Percentiles rank a stretch among this genome's conserved stretches.
Evolutionary conservation across 2,329 filamentous ascomycete genomes (phyloP).

Genomic region (Ophiosphaerella narmari): DNA sequence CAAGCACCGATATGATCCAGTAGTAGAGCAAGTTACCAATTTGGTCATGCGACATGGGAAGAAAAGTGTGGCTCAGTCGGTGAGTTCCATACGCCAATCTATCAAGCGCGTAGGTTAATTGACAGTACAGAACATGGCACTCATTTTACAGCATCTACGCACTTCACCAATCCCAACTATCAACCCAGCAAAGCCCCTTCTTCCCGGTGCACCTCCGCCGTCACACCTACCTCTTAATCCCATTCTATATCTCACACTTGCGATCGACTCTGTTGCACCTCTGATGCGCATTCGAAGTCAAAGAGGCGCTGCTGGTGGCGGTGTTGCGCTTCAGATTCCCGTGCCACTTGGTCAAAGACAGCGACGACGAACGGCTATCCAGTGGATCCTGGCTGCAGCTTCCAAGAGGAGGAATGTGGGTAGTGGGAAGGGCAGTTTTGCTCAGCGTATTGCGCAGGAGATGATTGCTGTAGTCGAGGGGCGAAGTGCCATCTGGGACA

Average conservation of each 20-base stretch:
- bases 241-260: conserved; percentile 83
- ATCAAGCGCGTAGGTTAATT: not conserved
- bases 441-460: conserved; percentile 81
- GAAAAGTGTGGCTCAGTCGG: conserved; percentile 84
- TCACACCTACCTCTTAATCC: conserved; percentile 86
- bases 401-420: conserved; percentile 75
- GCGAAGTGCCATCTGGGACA: conserved; percentile 81
- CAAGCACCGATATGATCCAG: conserved; percentile 81
- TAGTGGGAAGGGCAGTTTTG: conserved; percentile 73
- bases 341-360: conserved; percentile 75
- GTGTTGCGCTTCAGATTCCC: conserved; percentile 80
- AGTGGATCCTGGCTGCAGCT: conserved; percentile 88
- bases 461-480: conserved; percentile 87
- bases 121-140: conserved; percentile 72
- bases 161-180: conserved; percentile 79
- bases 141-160: conserved; percentile 81
- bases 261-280: conserved; percentile 90
- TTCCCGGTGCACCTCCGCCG: conserved; percentile 77
- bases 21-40: conserved; percentile 86
- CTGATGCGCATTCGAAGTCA: conserved; percentile 78
- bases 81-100: conserved; percentile 51
- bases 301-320: conserved; percentile 82
- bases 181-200: conserved; percentile 70
- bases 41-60: conserved; percentile 92
- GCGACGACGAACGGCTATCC: conserved; percentile 75